Percentiles rank a stretch among this genome's conserved stretches.
These are phyloP conservation scores for Uromyces viciae-fabae DNA, from an alignment of 1,284 basidiomycete species.

Conservation along the genomic window DNA sequence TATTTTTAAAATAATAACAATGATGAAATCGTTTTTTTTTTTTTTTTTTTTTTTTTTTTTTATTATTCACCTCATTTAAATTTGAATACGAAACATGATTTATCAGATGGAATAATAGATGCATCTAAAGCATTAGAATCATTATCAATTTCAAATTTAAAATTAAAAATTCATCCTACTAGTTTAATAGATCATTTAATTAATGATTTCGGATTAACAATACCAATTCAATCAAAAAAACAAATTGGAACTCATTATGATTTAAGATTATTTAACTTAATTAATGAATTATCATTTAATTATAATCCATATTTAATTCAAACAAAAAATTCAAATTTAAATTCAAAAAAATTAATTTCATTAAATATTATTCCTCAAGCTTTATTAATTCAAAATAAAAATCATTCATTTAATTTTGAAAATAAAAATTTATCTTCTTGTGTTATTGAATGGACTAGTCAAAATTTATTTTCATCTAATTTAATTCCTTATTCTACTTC, in stretches of 20 bases:
- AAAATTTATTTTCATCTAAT: slow-evolving; percentile 1
- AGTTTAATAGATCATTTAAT: slow-evolving; percentile 24
- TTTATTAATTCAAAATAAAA: too few species aligned
- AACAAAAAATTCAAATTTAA: not conserved
- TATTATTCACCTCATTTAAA: slow-evolving; percentile 38
- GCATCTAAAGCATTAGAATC: slow-evolving; percentile 1
- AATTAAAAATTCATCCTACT: slow-evolving; percentile 37
- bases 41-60: too few species aligned
- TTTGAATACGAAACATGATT: not conserved
- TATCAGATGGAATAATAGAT: not conserved
- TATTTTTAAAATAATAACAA: not conserved
- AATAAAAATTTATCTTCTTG: too few species aligned
- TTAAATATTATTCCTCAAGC: not conserved
- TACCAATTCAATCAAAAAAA: not conserved
- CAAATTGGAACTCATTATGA: slow-evolving; percentile 30
- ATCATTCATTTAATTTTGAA: too few species aligned
- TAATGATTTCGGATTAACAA: slow-evolving; percentile 8
- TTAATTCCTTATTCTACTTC: slow-evolving; percentile 2
- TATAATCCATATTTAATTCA: slow-evolving; percentile 8
- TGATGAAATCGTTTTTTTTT: too few species aligned
- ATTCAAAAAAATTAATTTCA: not conserved
- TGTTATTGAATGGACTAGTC: slow-evolving; percentile 21
- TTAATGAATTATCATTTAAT: slow-evolving; percentile 3
- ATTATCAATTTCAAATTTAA: not conserved
- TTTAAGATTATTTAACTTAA: slow-evolving; percentile 10